These are phyloP conservation scores for Hypoxylon trugodes DNA, from an alignment of 495 filamentous ascomycete species.

Conservation along the genomic window DNA sequence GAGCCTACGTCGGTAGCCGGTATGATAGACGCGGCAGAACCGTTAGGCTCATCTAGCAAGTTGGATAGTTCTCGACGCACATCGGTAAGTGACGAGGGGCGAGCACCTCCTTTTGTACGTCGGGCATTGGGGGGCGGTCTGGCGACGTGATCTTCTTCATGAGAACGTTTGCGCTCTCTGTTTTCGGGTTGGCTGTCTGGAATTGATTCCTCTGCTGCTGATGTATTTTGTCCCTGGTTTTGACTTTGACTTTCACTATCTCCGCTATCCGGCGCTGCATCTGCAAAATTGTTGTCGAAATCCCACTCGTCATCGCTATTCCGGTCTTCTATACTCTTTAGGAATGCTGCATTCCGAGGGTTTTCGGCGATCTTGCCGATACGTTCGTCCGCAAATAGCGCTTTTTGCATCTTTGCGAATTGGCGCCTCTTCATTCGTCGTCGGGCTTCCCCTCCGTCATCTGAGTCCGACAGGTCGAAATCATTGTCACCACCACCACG, in stretches of 20 bases:
- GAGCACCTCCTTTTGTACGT: constrained; percentile 66
- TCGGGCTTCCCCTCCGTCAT: constrained; percentile 80
- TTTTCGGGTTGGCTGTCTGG: constrained; percentile 56
- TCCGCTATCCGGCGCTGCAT: constrained; percentile 54
- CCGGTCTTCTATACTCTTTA: constrained; percentile 85
- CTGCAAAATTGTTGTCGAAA: constrained; percentile 69
- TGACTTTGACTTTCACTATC: constrained; percentile 47
- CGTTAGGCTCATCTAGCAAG: constrained; percentile 78
- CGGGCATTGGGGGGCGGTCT: constrained; percentile 67
- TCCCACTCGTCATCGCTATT: constrained; percentile 81
- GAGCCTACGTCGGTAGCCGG: constrained; percentile 55
- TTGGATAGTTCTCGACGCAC: constrained; percentile 82
- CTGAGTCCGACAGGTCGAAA: constrained; percentile 84
- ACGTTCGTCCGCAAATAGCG: constrained; percentile 88
- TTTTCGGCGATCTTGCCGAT: constrained; percentile 90
- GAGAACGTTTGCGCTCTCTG: constrained; percentile 38
- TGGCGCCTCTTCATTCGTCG: constrained; percentile 84
- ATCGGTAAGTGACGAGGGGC: constrained; percentile 75
- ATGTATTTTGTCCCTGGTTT: constrained; percentile 10
- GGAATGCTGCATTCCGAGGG: constrained; percentile 88
- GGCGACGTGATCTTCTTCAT: constrained; percentile 61
- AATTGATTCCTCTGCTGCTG: constrained; percentile 40
- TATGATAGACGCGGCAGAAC: constrained; percentile 52
- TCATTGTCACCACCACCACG: constrained; percentile 65
- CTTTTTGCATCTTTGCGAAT: constrained; percentile 90